These are phyloP conservation scores for Conringia planisiliqua DNA, from an alignment of 345 rosid genomes.

Conservation along the genomic window DNA sequence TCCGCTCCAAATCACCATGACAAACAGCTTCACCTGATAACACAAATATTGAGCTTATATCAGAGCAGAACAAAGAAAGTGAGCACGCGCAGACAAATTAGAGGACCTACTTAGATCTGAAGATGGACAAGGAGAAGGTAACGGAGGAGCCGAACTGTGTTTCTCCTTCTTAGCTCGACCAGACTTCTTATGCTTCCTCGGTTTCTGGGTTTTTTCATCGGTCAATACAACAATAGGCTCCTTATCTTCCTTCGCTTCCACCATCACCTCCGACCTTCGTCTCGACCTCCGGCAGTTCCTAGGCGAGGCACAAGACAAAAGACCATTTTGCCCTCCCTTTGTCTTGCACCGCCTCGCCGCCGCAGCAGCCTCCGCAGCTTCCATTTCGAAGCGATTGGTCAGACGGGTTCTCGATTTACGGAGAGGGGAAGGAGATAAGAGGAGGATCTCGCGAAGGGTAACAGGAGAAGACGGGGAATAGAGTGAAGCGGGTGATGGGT, in stretches of 20 bases:
- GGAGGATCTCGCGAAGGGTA: constrained; percentile 57
- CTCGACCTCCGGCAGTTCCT: constrained; percentile 58
- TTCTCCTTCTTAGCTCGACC: constrained; percentile 78
- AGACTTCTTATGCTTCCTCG: constrained; percentile 46
- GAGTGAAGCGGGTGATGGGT: constrained; percentile 42
- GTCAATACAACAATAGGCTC: constrained; percentile 38
- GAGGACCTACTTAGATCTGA: constrained; percentile 46
- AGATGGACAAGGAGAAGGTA: constrained; percentile 48
- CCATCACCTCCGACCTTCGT: constrained; percentile 46
- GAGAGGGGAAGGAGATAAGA: constrained; percentile 70
- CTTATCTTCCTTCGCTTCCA: constrained; percentile 64
- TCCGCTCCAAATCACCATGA: constrained; percentile 50
- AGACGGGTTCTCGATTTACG: constrained; percentile 63
- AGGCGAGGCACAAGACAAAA: constrained; percentile 53
- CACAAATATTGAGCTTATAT: neutral
- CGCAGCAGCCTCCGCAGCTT: constrained; percentile 40
- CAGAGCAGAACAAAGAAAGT: neutral
- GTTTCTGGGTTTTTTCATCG: constrained; percentile 47
- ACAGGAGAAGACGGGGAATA: constrained; percentile 43
- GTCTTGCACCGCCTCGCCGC: constrained; percentile 51
- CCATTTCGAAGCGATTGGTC: constrained; percentile 52
- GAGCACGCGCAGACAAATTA: neutral
- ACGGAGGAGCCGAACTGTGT: constrained; percentile 9
- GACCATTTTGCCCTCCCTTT: constrained; percentile 49
- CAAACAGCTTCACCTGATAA: constrained; percentile 46